Base-by-base conservation (phyloP, 2,329 filamentous ascomycete genomes). In the Pyricularia pennisetigena region DNA sequence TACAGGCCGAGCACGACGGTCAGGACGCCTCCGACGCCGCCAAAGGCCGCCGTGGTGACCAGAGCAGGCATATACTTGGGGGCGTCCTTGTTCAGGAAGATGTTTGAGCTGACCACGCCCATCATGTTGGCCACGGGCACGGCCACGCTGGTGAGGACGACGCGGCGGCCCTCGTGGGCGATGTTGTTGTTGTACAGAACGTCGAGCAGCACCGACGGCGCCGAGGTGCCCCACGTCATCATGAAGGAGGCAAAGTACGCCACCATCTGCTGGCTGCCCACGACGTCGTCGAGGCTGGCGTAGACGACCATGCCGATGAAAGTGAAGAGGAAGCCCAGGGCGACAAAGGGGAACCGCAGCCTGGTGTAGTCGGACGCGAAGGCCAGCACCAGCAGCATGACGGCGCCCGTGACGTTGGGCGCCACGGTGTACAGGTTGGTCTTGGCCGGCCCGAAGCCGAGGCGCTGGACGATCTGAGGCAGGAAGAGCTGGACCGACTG, bases 371-470 rank as follows among this genome's bases (percentile, higher is more conserved):
- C 91, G 2, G 88, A 91, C 4, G 83, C 77, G 72, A 93, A 94
- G 0, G 90, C 91, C 0, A 94, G 81, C 12, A 93, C 78, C 0
- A 94, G 80, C 3, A 94, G 81, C 83, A 93, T 88, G 1, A 85
- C 84, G 0, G 91, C 90, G 1, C 91, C 92, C 0, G 86, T 87
- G 64, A 92, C 83, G 73, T 94, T 94, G 1, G 92, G 92, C 0
- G 91, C 92, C 0, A 94, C 91, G 0, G 91, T 94, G 78, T 91
- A 93, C 0, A 94, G 82, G 73, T 95, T 94, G 0, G 91, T 93
- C 75, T 82, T 84, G 72, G 86, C 78, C 2, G 80, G 79, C 59
- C 49, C 28, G 70, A 68, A 71, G 69, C 68, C 68, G 3, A 73
- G 70, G 30, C 72, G 72, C 20, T 64, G 62, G n/a, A 73, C 69